Conservation (phyloP, 1,284 basidiomycete genomes). For the Inonotus obliquus region DNA sequence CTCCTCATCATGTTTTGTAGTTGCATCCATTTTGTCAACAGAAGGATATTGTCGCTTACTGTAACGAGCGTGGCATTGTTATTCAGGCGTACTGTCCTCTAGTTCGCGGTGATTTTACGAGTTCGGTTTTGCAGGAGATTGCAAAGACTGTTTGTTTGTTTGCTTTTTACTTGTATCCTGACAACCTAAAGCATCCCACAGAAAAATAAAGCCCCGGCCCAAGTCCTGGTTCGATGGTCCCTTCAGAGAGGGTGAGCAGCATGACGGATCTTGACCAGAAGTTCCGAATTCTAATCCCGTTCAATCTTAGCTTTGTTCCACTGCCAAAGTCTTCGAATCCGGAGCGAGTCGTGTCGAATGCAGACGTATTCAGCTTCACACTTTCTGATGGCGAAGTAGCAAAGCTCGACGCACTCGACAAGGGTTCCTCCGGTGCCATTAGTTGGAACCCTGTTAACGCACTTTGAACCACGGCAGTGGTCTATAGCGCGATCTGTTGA, state of each 20-base stretch:
- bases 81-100: conserved; percentile 53
- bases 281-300: neutral
- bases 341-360: conserved; percentile 63
- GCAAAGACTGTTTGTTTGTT: conserved; percentile 35
- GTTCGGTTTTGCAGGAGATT: conserved; percentile 38
- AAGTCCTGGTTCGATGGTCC: conserved; percentile 67
- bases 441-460: conserved; percentile 70
- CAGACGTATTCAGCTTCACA: conserved; percentile 66
- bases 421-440: conserved; percentile 55
- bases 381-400: conserved; percentile 59
- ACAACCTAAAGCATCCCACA: conserved; percentile 19
- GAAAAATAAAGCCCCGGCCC: conserved; percentile 48
- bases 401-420: conserved; percentile 56
- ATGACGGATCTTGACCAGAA: neutral
- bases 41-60: conserved; percentile 44
- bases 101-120: conserved; percentile 38
- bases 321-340: conserved; percentile 75
- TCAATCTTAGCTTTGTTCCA: conserved; percentile 50
- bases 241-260: conserved; percentile 51
- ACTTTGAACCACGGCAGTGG: no score
- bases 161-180: neutral
- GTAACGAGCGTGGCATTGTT: conserved; percentile 39
- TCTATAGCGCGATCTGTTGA: no score
- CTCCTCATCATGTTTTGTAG: conserved; percentile 20
- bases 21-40: conserved; percentile 56